Evolutionary conservation across 2,329 filamentous ascomycete species (phyloP).

Genomic region (Aplosporella prunicola): DNA sequence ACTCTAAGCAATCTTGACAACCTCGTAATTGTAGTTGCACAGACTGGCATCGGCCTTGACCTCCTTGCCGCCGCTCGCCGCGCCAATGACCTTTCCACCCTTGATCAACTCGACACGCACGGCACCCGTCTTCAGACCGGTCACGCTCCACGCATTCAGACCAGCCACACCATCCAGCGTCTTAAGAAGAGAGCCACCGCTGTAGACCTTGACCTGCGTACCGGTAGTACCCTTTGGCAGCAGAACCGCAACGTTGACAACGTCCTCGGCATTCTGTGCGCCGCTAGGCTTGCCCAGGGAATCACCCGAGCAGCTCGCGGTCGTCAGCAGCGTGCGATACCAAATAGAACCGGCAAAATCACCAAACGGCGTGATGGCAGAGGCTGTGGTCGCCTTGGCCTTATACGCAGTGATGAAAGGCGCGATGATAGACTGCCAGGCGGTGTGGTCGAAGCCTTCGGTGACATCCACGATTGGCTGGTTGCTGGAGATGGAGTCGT

Average conservation of each 20-base stretch:
- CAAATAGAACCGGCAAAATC: slow-evolving; percentile 6
- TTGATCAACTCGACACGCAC: slow-evolving; percentile 6
- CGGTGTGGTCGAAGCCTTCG: slow-evolving; percentile 26
- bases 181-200: slow-evolving; percentile 3
- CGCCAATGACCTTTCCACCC: slow-evolving; percentile 3
- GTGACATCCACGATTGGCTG: slow-evolving; percentile 20
- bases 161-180: slow-evolving; percentile 3
- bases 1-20: slow-evolving; percentile 7
- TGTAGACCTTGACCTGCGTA: slow-evolving; percentile 6
- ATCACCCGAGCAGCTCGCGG: slow-evolving; percentile 6
- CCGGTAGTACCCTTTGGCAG: slow-evolving; percentile 3
- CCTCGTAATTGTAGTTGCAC: slow-evolving; percentile 8
- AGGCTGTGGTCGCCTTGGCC: slow-evolving; percentile 17
- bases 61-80: background rate
- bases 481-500: slow-evolving; percentile 19
- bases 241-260: slow-evolving; percentile 7
- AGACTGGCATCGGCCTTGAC: slow-evolving; percentile 3
- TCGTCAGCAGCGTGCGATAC: slow-evolving; percentile 7
- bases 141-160: slow-evolving; percentile 8
- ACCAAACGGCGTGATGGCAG: slow-evolving; percentile 6
- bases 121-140: slow-evolving; percentile 3
- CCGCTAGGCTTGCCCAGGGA: slow-evolving; percentile 4
- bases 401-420: slow-evolving; percentile 32
- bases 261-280: slow-evolving; percentile 6
- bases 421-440: slow-evolving; percentile 26